Base-by-base conservation (phyloP, 1,284 basidiomycete species). In the Malassezia caprae region DNA sequence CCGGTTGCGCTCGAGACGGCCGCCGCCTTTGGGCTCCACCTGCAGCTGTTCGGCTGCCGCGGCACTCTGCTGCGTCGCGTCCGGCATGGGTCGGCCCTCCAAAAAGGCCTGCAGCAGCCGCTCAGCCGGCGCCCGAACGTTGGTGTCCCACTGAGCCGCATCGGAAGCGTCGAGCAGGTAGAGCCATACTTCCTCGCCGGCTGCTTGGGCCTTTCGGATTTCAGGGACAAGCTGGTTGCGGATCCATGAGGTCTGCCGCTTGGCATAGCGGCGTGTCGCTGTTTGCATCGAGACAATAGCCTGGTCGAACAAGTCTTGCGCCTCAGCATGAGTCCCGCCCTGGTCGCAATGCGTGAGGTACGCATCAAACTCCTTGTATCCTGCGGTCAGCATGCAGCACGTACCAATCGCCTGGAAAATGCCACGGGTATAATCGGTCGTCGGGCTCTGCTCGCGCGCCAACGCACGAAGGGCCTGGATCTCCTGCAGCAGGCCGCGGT, bases 351-450 rank as follows among this genome's bases (percentile, higher is more conserved):
- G 76, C 76, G 45, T 69, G 51, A 86, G 77, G 64, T 84, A 89
- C 15, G 78, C 76, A 61, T 82, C 79, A 61, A 96, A 96, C 76
- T 96, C 90, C 73, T 85, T 87, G 77, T 88, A 96, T 1, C 91
- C 90, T 93, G 64, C 30, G 4, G 23, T 39, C 8, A 39, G 37
- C 15, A 19, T 19, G n/a, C n/a, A 30, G n/a, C 24, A 63, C 76
- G 49, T 59, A 86, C 90, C 93, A 49, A 99, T 98, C 0, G 89
- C 83, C 75, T 99, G 94, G 73, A 88, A 96, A 53, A 98, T 88
- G 0, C 93, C 93, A 1, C 82, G 76, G 0, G 85, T 87, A 64
- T 83, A 86, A 69, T 59, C 53, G 5, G 28, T 19, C 11, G 19
- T 28, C 0, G 19, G 27, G 32, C 43, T 23, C 2, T 58, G 45